A percentile compares a stretch with the other conserved stretches of the same genome.
Conservation (phyloP, 257 asterid species). For the Solanum acaule region DNA sequence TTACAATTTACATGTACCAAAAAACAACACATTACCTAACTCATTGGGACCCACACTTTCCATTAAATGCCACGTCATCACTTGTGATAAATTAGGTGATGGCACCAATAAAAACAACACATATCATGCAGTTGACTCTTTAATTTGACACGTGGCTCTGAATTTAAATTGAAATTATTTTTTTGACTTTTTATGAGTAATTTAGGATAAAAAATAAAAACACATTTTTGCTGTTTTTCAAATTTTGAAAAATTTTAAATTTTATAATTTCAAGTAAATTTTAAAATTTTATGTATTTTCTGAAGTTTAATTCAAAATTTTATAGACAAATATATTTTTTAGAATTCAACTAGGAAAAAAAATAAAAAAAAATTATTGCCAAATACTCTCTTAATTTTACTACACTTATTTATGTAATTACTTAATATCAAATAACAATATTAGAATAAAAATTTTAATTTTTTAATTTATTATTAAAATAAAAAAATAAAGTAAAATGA, state of each 20-base stretch:
- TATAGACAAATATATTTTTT: too few relatives aligned
- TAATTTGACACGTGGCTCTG: not conserved
- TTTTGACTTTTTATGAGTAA: not conserved
- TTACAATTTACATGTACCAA: not conserved
- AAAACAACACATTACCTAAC: not conserved
- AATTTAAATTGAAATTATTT: too few relatives aligned
- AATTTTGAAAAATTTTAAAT: too few relatives aligned
- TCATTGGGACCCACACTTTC: not conserved
- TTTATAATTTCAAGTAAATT: too few relatives aligned
- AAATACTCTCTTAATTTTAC: not conserved
- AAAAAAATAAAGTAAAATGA: not conserved
- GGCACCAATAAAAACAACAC: not conserved
- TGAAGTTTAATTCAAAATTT: too few relatives aligned
- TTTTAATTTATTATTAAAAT: too few relatives aligned
- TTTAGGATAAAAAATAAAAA: too few relatives aligned
- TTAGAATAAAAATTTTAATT: too few relatives aligned
- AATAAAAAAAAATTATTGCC: too few relatives aligned
- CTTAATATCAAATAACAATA: too few relatives aligned
- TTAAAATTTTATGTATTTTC: not conserved
- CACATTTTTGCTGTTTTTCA: too few relatives aligned
- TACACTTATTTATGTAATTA: not conserved
- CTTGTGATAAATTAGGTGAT: not conserved
- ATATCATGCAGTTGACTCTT: not conserved
- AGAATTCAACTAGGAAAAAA: too few relatives aligned
- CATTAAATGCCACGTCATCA: not conserved